A percentile compares a stretch with the other conserved stretches of the same genome.
Evolutionary conservation across 176 grass and related monocot genomes (phyloP).

Genomic region (Aegilops tauschii): DNA sequence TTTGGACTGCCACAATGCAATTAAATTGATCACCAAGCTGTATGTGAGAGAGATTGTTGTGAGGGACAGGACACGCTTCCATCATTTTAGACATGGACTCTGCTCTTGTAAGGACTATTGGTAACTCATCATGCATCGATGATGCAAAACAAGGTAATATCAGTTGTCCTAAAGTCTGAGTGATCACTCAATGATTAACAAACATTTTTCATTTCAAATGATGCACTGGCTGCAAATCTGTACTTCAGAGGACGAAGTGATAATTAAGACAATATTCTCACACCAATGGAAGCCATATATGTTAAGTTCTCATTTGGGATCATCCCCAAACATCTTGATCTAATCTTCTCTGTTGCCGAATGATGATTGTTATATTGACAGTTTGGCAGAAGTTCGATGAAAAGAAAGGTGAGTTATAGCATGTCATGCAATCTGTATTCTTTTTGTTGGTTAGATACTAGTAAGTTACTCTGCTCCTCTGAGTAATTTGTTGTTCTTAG

Average conservation of each 20-base stretch:
- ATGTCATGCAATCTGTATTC: not conserved
- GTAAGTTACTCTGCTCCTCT: not conserved
- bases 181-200: not conserved
- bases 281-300: not conserved
- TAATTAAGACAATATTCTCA: not conserved
- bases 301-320: not conserved
- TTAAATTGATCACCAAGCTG: constrained; percentile 59
- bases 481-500: not conserved
- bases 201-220: constrained; percentile 11
- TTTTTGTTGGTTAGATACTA: constrained; percentile 13
- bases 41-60: constrained; percentile 63
- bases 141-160: not conserved
- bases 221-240: not conserved
- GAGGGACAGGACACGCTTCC: constrained; percentile 75
- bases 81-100: constrained; percentile 67
- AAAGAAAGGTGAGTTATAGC: not conserved
- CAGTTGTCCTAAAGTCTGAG: not conserved
- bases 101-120: constrained; percentile 91
- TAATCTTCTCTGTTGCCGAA: not conserved
- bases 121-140: constrained; percentile 27
- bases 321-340: not conserved
- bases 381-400: not conserved
- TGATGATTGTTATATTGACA: not conserved
- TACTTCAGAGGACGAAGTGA: not conserved
- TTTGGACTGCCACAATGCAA: constrained; percentile 74